Evolutionary conservation across 176 grass and related monocot species (phyloP).

Genomic region (Musa beccarii): DNA sequence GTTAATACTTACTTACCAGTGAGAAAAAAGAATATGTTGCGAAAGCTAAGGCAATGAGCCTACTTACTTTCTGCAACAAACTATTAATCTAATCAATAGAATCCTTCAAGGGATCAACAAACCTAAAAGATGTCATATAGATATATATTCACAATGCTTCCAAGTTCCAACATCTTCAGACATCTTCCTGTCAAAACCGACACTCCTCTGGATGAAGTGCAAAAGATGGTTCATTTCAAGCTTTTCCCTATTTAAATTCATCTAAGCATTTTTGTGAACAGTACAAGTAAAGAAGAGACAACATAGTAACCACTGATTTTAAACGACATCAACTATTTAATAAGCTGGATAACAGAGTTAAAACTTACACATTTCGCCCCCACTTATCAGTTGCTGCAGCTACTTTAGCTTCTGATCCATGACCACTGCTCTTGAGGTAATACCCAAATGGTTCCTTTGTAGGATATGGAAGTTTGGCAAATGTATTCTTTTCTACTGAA

Average conservation of each 20-base stretch:
- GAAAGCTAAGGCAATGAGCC: not conserved
- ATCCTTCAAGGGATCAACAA: not conserved
- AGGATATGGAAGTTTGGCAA: slow-evolving; percentile 72
- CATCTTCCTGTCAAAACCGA: not conserved
- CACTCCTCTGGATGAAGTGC: not conserved
- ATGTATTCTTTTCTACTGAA: slow-evolving; percentile 56
- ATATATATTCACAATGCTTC: not conserved
- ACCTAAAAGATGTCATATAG: not conserved
- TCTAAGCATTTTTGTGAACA: not conserved
- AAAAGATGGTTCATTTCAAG: not conserved
- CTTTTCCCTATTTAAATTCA: not conserved
- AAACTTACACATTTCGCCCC: slow-evolving; percentile 94
- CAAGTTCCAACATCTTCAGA: not conserved
- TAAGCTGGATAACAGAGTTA: slow-evolving; percentile 3
- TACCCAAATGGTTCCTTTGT: slow-evolving; percentile 65
- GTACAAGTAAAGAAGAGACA: not conserved
- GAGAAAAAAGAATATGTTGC: not conserved
- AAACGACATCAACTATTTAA: not conserved
- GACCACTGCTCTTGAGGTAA: slow-evolving; percentile 70
- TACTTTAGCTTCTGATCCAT: slow-evolving; percentile 92
- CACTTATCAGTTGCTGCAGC: slow-evolving; percentile 66
- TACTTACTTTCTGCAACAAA: not conserved
- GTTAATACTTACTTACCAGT: too few relatives aligned
- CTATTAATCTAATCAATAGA: not conserved
- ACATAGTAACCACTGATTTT: not conserved